Evolutionary conservation across 2,329 filamentous ascomycete genomes (phyloP).

Genomic region (Phialophora expanda): DNA sequence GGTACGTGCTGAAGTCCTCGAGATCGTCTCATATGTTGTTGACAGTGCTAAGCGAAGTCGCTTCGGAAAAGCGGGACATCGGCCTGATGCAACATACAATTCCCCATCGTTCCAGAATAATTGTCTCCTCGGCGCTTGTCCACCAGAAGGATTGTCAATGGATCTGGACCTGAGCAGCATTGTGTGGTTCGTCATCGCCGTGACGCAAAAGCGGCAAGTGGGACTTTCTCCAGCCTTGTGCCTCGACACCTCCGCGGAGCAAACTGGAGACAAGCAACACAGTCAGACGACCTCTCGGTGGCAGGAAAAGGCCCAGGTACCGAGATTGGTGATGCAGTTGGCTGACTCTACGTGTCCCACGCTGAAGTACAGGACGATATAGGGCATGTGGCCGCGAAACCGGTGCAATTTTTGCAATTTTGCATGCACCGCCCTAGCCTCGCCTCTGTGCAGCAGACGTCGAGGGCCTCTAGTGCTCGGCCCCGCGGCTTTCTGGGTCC

Average conservation of each 20-base stretch:
- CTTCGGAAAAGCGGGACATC: not conserved
- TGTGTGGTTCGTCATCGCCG: not conserved
- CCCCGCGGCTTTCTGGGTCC: not conserved
- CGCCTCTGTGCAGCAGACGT: not conserved
- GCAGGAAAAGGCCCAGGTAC: not conserved
- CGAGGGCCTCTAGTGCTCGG: not conserved
- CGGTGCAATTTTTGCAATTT: not conserved
- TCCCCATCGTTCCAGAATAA: not conserved
- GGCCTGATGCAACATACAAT: not conserved
- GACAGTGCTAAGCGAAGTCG: conserved; percentile 2
- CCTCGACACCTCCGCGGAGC: conserved; percentile 6
- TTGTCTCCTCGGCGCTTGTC: not conserved
- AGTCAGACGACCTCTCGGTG: not conserved
- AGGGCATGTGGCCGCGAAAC: not conserved
- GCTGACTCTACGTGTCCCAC: not conserved
- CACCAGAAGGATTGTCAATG: not conserved
- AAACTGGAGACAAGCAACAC: not conserved
- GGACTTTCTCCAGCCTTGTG: conserved; percentile 3
- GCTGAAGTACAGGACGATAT: not conserved
- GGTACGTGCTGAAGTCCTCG: not conserved
- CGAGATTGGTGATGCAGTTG: not conserved
- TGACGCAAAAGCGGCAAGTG: not conserved
- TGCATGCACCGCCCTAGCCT: not conserved
- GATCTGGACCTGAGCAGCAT: not conserved
- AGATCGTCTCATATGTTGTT: not conserved